Base-by-base conservation (phyloP, 139 green algal species). In the Coccomyxa sp. region DNA sequence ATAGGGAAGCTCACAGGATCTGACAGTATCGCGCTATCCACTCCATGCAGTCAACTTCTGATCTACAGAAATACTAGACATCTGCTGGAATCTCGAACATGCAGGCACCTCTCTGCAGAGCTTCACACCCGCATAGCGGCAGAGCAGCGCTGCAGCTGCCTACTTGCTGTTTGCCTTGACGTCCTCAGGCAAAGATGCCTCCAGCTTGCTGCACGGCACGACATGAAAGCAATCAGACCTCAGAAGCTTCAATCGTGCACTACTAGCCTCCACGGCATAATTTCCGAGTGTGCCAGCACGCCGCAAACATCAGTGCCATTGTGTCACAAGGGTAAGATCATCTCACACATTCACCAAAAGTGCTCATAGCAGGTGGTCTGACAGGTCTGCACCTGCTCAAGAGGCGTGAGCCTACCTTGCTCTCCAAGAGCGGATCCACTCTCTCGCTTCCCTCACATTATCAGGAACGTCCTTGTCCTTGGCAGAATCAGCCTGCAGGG, bases 341-440 rank as follows among this genome's bases (percentile, higher is more conserved):
- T 44, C 33, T 8, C 0, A 76, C 4, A 5, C 27, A 50, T 14
- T 16, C 31, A 14, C 34, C 8, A 9, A 37, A 29, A n/a, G n/a
- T n/a, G n/a, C n/a, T 31, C 2, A 24, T 75, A 27, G 70, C 70
- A 35, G 38, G 44, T 34, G 24, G 27, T 12, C 31, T 29, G 6
- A 31, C 34, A 77, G 24, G 8, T 2, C 5, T 24, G 44, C 27
- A 39, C 33, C n/a, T 71, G 34, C 50, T 72, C 58, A 74, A 41
- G 38, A 31, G 22, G n/a, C 37, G 9, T 33, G 5, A 39, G 6
- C 41, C 38, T 29, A 81, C 77, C 44, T 81, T 9, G 77, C 77
- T 44, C 77, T 50, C 77, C 77, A 81, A 29, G 75, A 40, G 7
- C 73, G 64, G 69, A 87, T 85, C 83, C 83, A 87, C 69, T 83